Base-by-base conservation (phyloP, 1,139 yeast species). In the Sugiyamaella grinbergsii region DNA sequence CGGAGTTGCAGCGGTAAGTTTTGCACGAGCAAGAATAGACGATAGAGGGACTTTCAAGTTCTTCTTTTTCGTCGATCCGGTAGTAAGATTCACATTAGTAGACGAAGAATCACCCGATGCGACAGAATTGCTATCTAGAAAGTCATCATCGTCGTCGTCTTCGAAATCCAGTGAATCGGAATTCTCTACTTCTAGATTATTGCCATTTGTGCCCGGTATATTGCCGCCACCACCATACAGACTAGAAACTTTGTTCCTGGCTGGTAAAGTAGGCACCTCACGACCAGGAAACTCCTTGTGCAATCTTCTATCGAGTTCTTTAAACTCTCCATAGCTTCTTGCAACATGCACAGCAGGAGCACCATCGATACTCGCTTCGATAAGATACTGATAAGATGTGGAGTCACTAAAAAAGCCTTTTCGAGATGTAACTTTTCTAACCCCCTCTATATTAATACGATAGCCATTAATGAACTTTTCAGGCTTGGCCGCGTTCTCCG, bases 301-400 rank as follows among this genome's bases (percentile, higher is more conserved):
- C 51, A 90, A 69, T 11, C 67, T 63, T 23, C 71, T 68, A 49
- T 83, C 81, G 34, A 91, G 69, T 2, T 68, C 68, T 53, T 74
- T 76, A 63, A 91, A 90, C 16, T 87, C 88, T 4, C 77, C 71
- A 62, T 87, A 90, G 5, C 84, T 70, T 50, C 89, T 75, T 0
- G 81, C 75, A 0, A 85, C 78, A 60, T 75, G 81, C 54, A 78
- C 77, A 0, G 72, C 66, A 2, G 69, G 65, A 1, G 70, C 71
- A 0, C 67, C 59, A 46, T 66, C 60, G 29, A 68, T 65, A 54
- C 56, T 68, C 42, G 56, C 59, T 50, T 59, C 67, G 53, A 63
- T 64, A 38, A 65, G 63, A 60, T 54, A 67, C 57, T 54, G 71
- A 54, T 57, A 56, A 20, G 42, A 45, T 5, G 38, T 45, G 4